Evolutionary conservation across 2,329 filamentous ascomycete genomes (phyloP).

Genomic region (Dothistroma pini): DNA sequence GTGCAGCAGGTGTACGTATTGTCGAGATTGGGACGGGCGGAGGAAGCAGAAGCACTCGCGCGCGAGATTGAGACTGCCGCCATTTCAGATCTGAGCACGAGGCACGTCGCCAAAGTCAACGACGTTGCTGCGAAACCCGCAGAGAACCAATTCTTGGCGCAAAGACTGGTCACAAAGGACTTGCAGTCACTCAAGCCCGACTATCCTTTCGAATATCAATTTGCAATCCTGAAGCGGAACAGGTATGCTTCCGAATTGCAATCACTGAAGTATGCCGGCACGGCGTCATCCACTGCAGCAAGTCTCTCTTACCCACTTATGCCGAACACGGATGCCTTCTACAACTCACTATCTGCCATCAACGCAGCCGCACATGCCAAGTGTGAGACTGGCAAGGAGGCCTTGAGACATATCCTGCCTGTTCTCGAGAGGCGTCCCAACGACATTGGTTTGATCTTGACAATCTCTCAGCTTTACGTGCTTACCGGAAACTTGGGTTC

Average conservation of each 20-base stretch:
- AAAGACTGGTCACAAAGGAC: constrained; percentile 58
- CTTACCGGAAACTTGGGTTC: constrained; percentile 66
- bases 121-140: constrained; percentile 46
- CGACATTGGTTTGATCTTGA: constrained; percentile 76
- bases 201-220: constrained; percentile 70
- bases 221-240: constrained; percentile 59
- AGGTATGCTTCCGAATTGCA: constrained; percentile 61
- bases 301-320: constrained; percentile 46
- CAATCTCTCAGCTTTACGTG: constrained; percentile 77
- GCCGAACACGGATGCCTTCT: constrained; percentile 37
- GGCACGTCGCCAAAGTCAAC: constrained; percentile 66
- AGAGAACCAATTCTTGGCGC: constrained; percentile 64
- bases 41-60: constrained; percentile 63
- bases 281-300: constrained; percentile 54
- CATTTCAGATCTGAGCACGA: constrained; percentile 64
- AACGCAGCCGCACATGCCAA: constrained; percentile 72
- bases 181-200: constrained; percentile 55
- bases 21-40: constrained; percentile 60
- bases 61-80: constrained; percentile 60
- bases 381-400: constrained; percentile 60
- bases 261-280: constrained; percentile 64
- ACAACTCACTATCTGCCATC: constrained; percentile 58
- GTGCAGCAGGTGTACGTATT: constrained; percentile 74
- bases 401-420: constrained; percentile 65
- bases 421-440: constrained; percentile 70